Conservation (phyloP, 345 rosid genomes). For the Acer campestre region DNA sequence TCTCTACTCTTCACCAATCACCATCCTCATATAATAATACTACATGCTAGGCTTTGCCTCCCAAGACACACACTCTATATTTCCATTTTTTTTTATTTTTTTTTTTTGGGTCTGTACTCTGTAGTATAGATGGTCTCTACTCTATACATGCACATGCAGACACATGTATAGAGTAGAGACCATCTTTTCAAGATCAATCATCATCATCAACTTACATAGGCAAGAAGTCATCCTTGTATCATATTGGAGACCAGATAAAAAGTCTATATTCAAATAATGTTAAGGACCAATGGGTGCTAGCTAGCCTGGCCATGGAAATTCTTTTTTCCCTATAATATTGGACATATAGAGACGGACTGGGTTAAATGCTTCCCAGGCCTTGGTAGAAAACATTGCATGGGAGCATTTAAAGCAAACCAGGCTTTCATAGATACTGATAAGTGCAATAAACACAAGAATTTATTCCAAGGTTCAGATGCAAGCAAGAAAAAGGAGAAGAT, state of each 20-base stretch:
- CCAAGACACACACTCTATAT: neutral
- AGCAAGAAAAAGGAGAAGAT: conserved; percentile 22
- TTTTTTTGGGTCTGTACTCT: neutral
- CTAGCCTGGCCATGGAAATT: conserved; percentile 8
- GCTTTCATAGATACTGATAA: conserved; percentile 42
- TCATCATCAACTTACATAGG: neutral
- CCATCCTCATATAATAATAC: neutral
- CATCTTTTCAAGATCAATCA: conserved; percentile 4
- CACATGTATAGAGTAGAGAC: neutral
- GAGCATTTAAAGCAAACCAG: conserved; percentile 46
- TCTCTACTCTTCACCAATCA: neutral
- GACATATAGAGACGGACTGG: conserved; percentile 1
- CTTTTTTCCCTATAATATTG: neutral
- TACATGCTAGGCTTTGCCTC: neutral
- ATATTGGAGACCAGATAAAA: neutral
- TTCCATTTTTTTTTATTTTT: neutral
- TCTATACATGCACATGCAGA: neutral
- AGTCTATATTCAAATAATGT: conserved; percentile 11
- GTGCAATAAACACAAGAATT: conserved; percentile 59
- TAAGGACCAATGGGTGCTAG: conserved; percentile 7
- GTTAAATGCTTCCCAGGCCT: conserved; percentile 33
- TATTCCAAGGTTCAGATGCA: conserved; percentile 52
- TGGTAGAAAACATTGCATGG: conserved; percentile 28
- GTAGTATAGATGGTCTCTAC: too few relatives aligned
- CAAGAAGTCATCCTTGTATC: neutral